Evolutionary conservation across 805 yeast genomes (phyloP), one percentile per base, ranked within the genome.

Genomic region (Monosporozyma unispora): DNA sequence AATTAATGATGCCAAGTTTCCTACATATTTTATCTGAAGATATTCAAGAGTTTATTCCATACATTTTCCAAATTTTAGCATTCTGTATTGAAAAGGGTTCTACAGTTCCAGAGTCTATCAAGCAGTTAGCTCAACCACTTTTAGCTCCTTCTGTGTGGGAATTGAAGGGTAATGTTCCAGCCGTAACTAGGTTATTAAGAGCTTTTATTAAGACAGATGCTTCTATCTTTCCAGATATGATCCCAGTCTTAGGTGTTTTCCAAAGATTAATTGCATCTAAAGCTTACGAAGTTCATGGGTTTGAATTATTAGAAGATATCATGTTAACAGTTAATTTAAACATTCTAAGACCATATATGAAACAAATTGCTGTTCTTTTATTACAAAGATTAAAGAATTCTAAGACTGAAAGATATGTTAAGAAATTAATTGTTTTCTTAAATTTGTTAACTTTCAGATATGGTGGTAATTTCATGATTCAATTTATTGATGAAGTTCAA

Each of bases 121-220:
- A 74, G 50, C 81, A 77, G 49, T 72, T 93, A 45, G 74, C 88
- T 19, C 81, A 81, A 55, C 98, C 99, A 1, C 70, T 93, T 43
- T 72, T 93, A 57, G 79, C 96, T 1, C 97, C 98, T n/a, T 66
- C 80, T 6, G 82, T 90, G 35, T 93, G 99, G 99, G 98, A 93
- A 65, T 79, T 78, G 52, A 76, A 81, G 55, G 99, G 98, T 14
- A 93, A 91, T 57, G 81, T 91, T 33, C 99, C 99, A 2, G 97
- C 96, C 2, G 79, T 91, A 19, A 83, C 95, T 0, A 78, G 96
- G 57, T 71, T 93, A 47, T 70, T 93, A 38, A 76, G 80, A 49
- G 81, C 87, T 6, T 81, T 91, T 19, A 68, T 81, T n/a, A 60
- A 64, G 27, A 63, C 64, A 16, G 73, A 73, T 39, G 56, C 59